phyloP scores from a whole-genome alignment of 768 basidiomycete genomes.

The Trametes gibbosa region DNA sequence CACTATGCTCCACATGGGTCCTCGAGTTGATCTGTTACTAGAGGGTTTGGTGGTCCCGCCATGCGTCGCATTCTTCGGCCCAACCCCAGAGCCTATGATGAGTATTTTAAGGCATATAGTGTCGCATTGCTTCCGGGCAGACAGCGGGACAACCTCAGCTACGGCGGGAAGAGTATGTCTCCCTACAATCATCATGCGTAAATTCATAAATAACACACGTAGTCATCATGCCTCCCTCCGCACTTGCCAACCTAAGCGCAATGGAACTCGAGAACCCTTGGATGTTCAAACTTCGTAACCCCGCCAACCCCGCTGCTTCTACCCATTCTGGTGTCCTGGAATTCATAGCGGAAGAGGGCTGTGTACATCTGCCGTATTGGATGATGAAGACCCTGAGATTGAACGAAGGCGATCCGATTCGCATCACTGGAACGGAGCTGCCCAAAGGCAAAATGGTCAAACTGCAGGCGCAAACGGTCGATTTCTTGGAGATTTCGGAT shows the following conservation, averaged over 20 bases:
- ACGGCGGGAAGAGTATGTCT: conserved; percentile 93
- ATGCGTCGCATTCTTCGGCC: conserved; percentile 45
- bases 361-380: conserved; percentile 96
- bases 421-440: conserved; percentile 84
- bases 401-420: conserved; percentile 92
- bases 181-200: conserved; percentile 15
- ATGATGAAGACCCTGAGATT: conserved; percentile 98
- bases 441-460: conserved; percentile 96
- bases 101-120: conserved; percentile 93
- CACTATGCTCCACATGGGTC: not conserved
- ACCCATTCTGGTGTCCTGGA: conserved; percentile 98
- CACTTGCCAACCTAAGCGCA: conserved; percentile 81
- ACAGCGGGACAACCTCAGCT: conserved; percentile 88
- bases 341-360: conserved; percentile 96
- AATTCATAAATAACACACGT: conserved; percentile 3
- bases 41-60: conserved; percentile 54
- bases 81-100: conserved; percentile 79
- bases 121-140: conserved; percentile 89
- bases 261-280: conserved; percentile 90
- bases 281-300: conserved; percentile 97
- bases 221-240: conserved; percentile 99
- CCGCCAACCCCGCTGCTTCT: conserved; percentile 74
- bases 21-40: conserved; percentile 28
- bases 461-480: conserved; percentile 90
- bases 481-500: conserved; percentile 96